Base-by-base conservation (phyloP, 2,329 filamentous ascomycete genomes). In the Neophaeococcomyces aloes region DNA sequence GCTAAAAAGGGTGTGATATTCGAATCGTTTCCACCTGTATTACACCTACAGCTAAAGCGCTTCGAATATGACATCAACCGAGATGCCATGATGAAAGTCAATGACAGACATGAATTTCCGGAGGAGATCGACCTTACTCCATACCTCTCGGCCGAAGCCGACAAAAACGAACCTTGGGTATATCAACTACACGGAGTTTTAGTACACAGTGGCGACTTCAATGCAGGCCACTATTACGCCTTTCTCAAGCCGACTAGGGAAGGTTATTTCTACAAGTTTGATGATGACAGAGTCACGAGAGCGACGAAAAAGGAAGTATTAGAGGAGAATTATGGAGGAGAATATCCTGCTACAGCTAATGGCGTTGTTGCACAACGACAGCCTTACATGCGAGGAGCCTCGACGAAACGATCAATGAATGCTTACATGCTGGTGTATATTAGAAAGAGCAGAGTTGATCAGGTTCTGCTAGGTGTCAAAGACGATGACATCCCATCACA, bases 391-490 rank as follows among this genome's bases (percentile, higher is more conserved):
- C 66, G 77, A 30, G 75, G 74, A 15, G 71, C 76, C 61, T 80
- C 78, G 2, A 73, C 75, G 3, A 82, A 82, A 56, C 70, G 78
- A 36, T 81, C 77, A 2, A 82, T 81, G 74, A 98, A 88, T 61
- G 93, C 91, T 4, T 98, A 98, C 70, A 98, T 98, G 91, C 67
- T 98, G 70, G 93, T 98, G 2, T 98, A 98, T 59, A 86, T 98
- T 52, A 81, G 91, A 35, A 85, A 94, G 61, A 83, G 81, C 40
- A 78, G 81, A 45, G 65, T 94, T n/a, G 84, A 94, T 57, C 74
- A 84, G 52, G 81, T 96, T 37, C 72, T 98, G 42, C 77, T 81
- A 32, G 76, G 80, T 0, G 83, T 91, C 29, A 74, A 76, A n/a
- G 73, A 82, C 51, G 75, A 83, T 2, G 82, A 94, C 56, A 85